Percentiles rank a stretch among this genome's conserved stretches.
Conservation (phyloP, 768 basidiomycete genomes). For the Rhodotorula paludigena region DNA sequence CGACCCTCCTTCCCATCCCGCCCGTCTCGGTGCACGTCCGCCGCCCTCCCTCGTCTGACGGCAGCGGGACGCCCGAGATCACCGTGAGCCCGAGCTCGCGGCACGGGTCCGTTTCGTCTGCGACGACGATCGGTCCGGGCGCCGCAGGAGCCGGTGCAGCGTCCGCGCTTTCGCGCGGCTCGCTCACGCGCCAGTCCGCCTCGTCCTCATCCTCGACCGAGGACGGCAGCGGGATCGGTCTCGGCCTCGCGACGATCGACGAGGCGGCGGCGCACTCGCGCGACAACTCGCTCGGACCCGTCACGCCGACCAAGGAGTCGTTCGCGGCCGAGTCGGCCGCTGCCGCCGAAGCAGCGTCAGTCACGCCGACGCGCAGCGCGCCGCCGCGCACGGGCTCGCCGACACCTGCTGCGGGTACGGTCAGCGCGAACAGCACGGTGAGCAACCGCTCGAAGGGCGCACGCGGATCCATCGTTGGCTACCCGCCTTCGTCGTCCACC, state of each 20-base stretch:
- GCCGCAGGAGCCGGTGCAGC: too few relatives aligned
- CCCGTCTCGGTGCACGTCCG: neutral
- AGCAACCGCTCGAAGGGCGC: conserved; percentile 4
- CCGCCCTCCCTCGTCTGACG: neutral
- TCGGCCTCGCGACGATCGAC: conserved; percentile 12
- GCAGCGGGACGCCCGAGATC: neutral
- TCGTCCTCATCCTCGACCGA: neutral
- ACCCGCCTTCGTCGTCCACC: neutral
- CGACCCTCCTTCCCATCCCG: neutral
- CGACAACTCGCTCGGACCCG: neutral
- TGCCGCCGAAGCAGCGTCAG: neutral
- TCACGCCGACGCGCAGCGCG: too few relatives aligned
- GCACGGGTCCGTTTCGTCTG: neutral
- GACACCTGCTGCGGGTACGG: neutral
- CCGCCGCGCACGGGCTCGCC: too few relatives aligned
- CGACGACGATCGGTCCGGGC: neutral
- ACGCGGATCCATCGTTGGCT: conserved; percentile 8
- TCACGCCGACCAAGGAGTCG: neutral
- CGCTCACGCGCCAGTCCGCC: neutral
- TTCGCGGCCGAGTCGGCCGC: neutral
- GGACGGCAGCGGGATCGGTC: neutral
- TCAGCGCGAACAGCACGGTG: neutral
- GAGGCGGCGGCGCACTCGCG: conserved; percentile 8
- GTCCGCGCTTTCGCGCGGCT: neutral
- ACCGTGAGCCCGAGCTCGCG: neutral